Percentiles rank a stretch among this genome's conserved stretches.
phyloP scores from a whole-genome alignment of 2,329 filamentous ascomycete species.

The Fusarium humuli region DNA sequence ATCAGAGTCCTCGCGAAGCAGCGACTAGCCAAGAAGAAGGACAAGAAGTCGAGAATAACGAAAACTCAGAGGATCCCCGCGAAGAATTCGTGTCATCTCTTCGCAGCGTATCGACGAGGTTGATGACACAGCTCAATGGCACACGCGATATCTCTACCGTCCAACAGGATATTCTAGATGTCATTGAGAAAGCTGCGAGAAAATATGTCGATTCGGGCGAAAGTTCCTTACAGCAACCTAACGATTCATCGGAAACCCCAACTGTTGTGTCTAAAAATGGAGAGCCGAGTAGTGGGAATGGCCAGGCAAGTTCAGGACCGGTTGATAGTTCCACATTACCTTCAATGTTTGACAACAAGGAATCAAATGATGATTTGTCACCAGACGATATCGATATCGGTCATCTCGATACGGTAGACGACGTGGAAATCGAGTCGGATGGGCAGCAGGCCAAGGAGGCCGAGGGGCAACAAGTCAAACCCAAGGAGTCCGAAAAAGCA shows the following conservation, averaged over 20 bases:
- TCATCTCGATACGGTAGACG: constrained; percentile 48
- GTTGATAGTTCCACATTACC: background rate
- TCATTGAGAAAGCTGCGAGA: constrained; percentile 63
- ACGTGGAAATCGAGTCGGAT: constrained; percentile 44
- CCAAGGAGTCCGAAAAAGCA: constrained; percentile 1
- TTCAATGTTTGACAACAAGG: constrained; percentile 27
- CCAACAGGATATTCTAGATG: constrained; percentile 62
- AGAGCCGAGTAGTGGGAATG: constrained; percentile 8
- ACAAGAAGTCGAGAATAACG: constrained; percentile 39
- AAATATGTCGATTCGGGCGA: constrained; percentile 61
- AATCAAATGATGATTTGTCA: constrained; percentile 43
- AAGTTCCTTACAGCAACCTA: constrained; percentile 23
- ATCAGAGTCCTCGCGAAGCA: constrained; percentile 39
- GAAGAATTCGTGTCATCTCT: constrained; percentile 51
- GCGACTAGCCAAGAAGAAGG: constrained; percentile 24
- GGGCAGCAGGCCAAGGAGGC: constrained; percentile 37
- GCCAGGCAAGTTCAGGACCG: background rate
- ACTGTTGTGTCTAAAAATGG: constrained; percentile 14
- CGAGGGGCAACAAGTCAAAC: constrained; percentile 11
- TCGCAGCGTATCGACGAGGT: constrained; percentile 55
- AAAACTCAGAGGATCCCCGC: constrained; percentile 42
- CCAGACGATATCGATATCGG: constrained; percentile 65
- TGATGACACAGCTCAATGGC: constrained; percentile 58
- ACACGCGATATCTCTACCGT: constrained; percentile 49
- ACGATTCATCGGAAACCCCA: constrained; percentile 19